phyloP scores from a whole-genome alignment of 2,329 filamentous ascomycete species.

The Diaporthe sp. region DNA sequence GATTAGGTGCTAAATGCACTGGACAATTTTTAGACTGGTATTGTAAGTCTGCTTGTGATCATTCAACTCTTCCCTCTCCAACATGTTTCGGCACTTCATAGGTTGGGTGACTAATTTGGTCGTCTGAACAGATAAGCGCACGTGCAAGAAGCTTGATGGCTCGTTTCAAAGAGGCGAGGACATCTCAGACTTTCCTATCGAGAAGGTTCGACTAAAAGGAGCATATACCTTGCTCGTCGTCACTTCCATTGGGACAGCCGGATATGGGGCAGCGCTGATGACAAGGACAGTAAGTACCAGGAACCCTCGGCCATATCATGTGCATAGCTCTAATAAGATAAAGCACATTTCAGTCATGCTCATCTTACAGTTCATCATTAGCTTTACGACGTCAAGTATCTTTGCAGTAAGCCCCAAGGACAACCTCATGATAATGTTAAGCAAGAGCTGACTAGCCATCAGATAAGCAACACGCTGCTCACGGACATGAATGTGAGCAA shows the following conservation, averaged over 20 bases:
- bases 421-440: background rate
- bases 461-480: conserved; percentile 3
- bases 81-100: too few relatives aligned
- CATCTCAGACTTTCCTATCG: background rate
- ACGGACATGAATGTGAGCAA: background rate
- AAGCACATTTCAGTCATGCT: conserved; percentile 11
- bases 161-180: background rate
- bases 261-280: background rate
- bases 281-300: background rate
- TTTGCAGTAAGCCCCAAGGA: background rate
- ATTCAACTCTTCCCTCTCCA: background rate
- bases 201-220: conserved; percentile 1
- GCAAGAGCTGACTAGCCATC: background rate
- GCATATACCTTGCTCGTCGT: background rate
- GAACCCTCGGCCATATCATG: too few relatives aligned
- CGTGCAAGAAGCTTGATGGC: background rate
- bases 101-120: background rate
- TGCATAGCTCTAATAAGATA: background rate
- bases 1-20: background rate
- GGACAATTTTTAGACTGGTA: conserved; percentile 1
- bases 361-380: conserved; percentile 8
- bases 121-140: background rate
- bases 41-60: background rate
- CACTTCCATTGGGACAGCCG: background rate
- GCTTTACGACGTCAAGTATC: background rate